Evolutionary conservation across 768 basidiomycete genomes (phyloP).

Genomic region (Psilocybe cyanescens): DNA sequence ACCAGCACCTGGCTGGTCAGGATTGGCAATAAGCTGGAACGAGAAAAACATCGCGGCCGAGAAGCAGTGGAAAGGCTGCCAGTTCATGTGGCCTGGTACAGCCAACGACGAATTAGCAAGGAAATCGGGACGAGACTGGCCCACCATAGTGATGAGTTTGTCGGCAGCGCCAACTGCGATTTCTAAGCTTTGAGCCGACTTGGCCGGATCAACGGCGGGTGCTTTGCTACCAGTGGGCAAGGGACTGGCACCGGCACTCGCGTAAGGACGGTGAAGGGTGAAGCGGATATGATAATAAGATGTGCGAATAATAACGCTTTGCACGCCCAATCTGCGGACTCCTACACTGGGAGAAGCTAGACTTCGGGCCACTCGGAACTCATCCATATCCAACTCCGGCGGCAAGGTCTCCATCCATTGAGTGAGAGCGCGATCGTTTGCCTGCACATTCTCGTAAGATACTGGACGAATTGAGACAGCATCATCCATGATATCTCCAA

Average conservation of each 20-base stretch:
- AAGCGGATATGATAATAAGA: conserved; percentile 85
- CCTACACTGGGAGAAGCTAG: conserved; percentile 64
- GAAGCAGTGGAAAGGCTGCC: conserved; percentile 85
- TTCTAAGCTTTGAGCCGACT: conserved; percentile 64
- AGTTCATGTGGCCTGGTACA: conserved; percentile 83
- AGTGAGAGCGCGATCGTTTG: conserved; percentile 70
- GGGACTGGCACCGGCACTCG: conserved; percentile 40
- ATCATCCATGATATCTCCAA: conserved; percentile 86
- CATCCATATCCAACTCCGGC: conserved; percentile 74
- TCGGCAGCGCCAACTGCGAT: conserved; percentile 78
- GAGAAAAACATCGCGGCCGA: conserved; percentile 91
- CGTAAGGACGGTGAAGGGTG: conserved; percentile 81
- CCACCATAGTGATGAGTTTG: conserved; percentile 77
- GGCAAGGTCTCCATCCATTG: conserved; percentile 84
- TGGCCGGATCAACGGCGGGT: conserved; percentile 39
- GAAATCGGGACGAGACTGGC: conserved; percentile 77
- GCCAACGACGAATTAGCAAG: conserved; percentile 68
- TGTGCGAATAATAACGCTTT: conserved; percentile 79
- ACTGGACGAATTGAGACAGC: conserved; percentile 83
- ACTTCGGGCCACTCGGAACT: conserved; percentile 72
- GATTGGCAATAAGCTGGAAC: conserved; percentile 83
- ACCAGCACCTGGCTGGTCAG: conserved; percentile 78
- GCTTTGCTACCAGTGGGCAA: conserved; percentile 26
- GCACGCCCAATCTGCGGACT: conserved; percentile 73
- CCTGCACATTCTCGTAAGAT: conserved; percentile 71